Percentiles rank a stretch among this genome's conserved stretches.
Conservation (phyloP, 2,329 filamentous ascomycete species). For the Orbilia ellipsospora region DNA sequence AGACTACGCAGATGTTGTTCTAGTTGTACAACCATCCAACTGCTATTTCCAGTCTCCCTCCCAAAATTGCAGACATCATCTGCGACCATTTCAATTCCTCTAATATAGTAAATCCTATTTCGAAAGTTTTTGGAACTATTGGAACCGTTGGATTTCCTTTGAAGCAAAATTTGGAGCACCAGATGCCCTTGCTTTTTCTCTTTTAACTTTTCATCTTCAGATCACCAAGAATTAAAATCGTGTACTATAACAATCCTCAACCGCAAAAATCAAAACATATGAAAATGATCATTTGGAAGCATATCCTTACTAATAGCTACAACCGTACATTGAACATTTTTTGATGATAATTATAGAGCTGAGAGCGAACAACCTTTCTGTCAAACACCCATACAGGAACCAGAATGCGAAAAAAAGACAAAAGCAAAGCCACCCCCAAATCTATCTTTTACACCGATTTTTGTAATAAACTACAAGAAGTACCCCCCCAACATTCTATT, state of each 20-base stretch:
- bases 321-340: no score
- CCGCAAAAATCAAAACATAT: no score
- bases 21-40: slow-evolving; percentile 32
- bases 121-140: slow-evolving; percentile 15
- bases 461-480: slow-evolving; percentile 25
- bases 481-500: slow-evolving; percentile 31
- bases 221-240: no score
- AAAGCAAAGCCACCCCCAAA: slow-evolving; percentile 19
- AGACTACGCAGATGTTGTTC: slow-evolving; percentile 40
- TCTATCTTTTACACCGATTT: slow-evolving; percentile 52
- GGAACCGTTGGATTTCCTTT: slow-evolving; percentile 26
- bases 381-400: not conserved
- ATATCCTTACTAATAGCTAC: no score
- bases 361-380: not conserved
- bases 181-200: not conserved
- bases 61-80: slow-evolving; percentile 21
- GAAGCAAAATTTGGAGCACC: not conserved
- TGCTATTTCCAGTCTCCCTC: slow-evolving; percentile 4
- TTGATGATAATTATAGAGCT: not conserved
- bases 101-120: slow-evolving; percentile 19
- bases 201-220: not conserved
- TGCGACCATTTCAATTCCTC: slow-evolving; percentile 9
- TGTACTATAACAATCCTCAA: no score
- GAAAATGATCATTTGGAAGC: no score
- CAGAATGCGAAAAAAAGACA: slow-evolving; percentile 24